Evolutionary conservation across 2,329 filamentous ascomycete species (phyloP).

Genomic region (Lasiodiplodia citricola): DNA sequence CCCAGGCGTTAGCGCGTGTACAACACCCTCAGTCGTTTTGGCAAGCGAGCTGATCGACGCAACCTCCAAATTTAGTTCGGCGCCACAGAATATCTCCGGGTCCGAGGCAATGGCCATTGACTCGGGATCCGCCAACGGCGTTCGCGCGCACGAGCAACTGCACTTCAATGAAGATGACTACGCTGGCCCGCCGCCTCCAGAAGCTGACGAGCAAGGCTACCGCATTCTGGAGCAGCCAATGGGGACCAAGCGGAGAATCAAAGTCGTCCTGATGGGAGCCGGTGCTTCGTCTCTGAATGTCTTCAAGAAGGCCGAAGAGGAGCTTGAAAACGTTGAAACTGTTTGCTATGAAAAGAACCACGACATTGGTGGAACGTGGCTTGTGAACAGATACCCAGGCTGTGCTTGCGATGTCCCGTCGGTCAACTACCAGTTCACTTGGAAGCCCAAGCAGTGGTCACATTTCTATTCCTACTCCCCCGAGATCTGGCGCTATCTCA

Average conservation of each 20-base stretch:
- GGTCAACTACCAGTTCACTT: constrained; percentile 51
- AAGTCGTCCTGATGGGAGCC: constrained; percentile 55
- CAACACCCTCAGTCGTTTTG: neutral
- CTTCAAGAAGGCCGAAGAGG: constrained; percentile 54
- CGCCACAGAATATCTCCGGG: neutral
- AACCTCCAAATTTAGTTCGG: neutral
- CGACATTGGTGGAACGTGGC: constrained; percentile 54
- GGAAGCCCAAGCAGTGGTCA: constrained; percentile 54
- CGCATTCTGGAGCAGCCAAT: constrained; percentile 50
- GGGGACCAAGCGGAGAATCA: constrained; percentile 50
- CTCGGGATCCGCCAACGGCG: neutral
- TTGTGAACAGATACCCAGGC: constrained; percentile 50
- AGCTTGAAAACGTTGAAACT: constrained; percentile 51
- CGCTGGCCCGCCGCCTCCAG: constrained; percentile 34
- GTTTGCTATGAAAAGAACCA: constrained; percentile 56
- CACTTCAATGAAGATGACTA: neutral
- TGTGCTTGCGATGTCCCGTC: constrained; percentile 54
- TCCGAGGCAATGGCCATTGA: constrained; percentile 2
- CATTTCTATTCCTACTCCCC: constrained; percentile 53
- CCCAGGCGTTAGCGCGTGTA: neutral
- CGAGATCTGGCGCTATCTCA: constrained; percentile 56
- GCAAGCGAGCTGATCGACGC: neutral
- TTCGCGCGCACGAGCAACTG: too few relatives aligned
- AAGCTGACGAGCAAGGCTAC: constrained; percentile 49
- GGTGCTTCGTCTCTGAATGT: constrained; percentile 54